phyloP scores from a whole-genome alignment of 495 filamentous ascomycete species.

The Penicillium arizonense region DNA sequence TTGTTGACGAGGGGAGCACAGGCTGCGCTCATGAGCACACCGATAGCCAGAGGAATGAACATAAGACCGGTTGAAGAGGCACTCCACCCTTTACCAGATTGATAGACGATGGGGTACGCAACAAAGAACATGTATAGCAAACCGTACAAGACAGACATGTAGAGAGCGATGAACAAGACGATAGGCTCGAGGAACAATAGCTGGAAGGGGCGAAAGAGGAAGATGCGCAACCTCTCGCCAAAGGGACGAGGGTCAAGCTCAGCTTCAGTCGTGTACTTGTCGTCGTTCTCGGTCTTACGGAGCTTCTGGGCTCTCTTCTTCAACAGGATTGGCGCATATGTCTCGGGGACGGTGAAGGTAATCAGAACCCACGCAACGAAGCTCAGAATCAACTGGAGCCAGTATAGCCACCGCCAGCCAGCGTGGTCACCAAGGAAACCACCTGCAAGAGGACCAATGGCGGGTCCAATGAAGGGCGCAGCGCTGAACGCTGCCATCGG shows the following conservation, averaged over 20 bases:
- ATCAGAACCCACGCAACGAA: constrained; percentile 66
- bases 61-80: constrained; percentile 72
- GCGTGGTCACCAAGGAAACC: constrained; percentile 67
- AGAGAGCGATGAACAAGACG: constrained; percentile 71
- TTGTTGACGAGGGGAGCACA: constrained; percentile 74
- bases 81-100: constrained; percentile 70
- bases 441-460: constrained; percentile 70
- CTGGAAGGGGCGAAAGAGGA: constrained; percentile 74
- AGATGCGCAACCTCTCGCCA: constrained; percentile 59
- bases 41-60: constrained; percentile 74
- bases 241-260: constrained; percentile 70
- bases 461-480: constrained; percentile 76
- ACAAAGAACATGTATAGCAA: constrained; percentile 84
- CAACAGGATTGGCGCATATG: constrained; percentile 72
- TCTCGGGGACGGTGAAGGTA: constrained; percentile 79
- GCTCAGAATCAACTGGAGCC: constrained; percentile 73
- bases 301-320: constrained; percentile 63
- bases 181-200: constrained; percentile 78
- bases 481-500: constrained; percentile 86
- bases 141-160: constrained; percentile 78
- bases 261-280: constrained; percentile 65
- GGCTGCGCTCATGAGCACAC: constrained; percentile 60
- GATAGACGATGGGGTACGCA: constrained; percentile 75
- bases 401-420: constrained; percentile 86
- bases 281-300: constrained; percentile 62